Conservation (phyloP, 1,284 basidiomycete genomes). For the Apiotrichum porosum region DNA sequence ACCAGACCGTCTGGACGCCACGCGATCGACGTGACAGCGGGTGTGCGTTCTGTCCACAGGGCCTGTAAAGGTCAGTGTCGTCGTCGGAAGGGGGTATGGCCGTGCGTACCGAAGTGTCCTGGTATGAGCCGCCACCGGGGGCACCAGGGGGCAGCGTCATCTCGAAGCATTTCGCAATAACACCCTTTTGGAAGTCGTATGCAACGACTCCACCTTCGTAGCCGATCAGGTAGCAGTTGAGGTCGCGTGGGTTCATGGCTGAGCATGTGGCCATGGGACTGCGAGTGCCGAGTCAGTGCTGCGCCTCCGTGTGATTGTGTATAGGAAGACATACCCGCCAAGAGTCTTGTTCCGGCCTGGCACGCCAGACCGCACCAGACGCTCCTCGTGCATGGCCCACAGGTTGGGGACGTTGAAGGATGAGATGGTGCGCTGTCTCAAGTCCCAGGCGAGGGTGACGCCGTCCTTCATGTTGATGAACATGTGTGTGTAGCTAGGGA, state of each 20-base stretch:
- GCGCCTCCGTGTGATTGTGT: not conserved
- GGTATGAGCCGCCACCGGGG: constrained; percentile 68
- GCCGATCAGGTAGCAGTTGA: constrained; percentile 73
- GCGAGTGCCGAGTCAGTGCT: not conserved
- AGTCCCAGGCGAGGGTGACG: constrained; percentile 59
- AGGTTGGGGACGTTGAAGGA: constrained; percentile 63
- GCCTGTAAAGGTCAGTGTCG: too few relatives aligned
- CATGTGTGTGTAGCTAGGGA: constrained; percentile 41
- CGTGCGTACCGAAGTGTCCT: constrained; percentile 31
- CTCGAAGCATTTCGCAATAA: constrained; percentile 62
- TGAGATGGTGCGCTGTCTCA: constrained; percentile 61
- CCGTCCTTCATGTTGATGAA: constrained; percentile 47
- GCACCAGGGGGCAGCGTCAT: constrained; percentile 68
- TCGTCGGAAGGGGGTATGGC: too few relatives aligned
- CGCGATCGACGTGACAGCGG: constrained; percentile 66
- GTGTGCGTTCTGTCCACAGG: constrained; percentile 65
- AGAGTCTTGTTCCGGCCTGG: constrained; percentile 51
- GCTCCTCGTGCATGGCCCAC: constrained; percentile 70
- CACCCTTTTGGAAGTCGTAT: constrained; percentile 65
- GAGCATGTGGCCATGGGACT: constrained; percentile 50
- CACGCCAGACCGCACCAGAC: constrained; percentile 58
- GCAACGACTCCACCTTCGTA: constrained; percentile 75
- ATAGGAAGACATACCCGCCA: constrained; percentile 48
- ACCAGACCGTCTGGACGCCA: constrained; percentile 58
- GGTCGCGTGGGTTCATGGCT: constrained; percentile 69